These are phyloP conservation scores for Mortierella sp. DNA, from an alignment of 371 early-diverging fungal species.

Conservation along the genomic window DNA sequence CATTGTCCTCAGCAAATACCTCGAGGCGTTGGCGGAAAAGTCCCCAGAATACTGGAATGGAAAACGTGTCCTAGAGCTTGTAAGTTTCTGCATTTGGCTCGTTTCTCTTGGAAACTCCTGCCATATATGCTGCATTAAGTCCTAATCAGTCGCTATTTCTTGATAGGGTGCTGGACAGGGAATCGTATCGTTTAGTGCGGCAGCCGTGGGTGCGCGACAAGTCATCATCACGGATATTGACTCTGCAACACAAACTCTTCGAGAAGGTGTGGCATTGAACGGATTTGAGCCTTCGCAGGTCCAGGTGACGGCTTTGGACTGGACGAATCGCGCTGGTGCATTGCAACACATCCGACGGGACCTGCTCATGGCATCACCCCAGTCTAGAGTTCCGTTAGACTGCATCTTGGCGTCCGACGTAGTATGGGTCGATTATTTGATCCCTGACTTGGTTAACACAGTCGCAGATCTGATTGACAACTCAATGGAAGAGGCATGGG, in stretches of 20 bases:
- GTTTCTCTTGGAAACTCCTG: too few relatives aligned
- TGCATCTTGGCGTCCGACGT: conserved; percentile 62
- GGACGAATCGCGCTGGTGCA: conserved; percentile 26
- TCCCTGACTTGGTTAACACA: conserved; percentile 56
- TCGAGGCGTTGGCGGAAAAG: conserved; percentile 32
- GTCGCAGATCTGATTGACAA: conserved; percentile 30
- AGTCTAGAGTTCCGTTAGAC: conserved; percentile 32
- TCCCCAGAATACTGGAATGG: conserved; percentile 25
- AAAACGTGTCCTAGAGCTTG: conserved; percentile 42
- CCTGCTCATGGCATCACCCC: conserved; percentile 3
- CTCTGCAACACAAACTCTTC: conserved; percentile 22
- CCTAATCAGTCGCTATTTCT: too few relatives aligned
- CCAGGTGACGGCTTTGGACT: conserved; percentile 35
- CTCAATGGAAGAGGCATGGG: conserved; percentile 7
- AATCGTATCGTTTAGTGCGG: conserved; percentile 44
- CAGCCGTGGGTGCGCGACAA: conserved; percentile 34
- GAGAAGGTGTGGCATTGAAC: conserved; percentile 21
- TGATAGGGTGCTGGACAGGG: conserved; percentile 50
- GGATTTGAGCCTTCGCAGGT: conserved; percentile 28
- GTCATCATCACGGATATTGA: conserved; percentile 47
- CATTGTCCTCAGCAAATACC: conserved; percentile 47
- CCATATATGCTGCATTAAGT: too few relatives aligned
- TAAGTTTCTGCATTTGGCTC: too few relatives aligned
- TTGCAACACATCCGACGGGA: conserved; percentile 24
- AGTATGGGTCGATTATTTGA: conserved; percentile 61